Conservation (phyloP, 192 early-diverging fungal species). For the Backusella westeae region DNA sequence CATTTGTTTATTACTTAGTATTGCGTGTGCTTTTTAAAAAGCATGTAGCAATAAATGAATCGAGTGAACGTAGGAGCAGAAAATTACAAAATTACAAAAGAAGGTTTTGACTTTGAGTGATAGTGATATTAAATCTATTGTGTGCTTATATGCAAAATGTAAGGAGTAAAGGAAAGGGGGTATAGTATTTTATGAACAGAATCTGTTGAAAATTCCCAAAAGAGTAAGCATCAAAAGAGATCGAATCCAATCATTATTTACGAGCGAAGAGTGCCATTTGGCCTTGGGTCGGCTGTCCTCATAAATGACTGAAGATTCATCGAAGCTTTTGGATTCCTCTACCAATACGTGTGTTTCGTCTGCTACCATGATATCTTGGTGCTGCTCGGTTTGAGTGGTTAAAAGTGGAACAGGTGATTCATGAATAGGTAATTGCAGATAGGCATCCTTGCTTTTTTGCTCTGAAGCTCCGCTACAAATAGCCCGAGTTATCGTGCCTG, state of each 20-base stretch:
- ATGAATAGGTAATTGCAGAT: not conserved
- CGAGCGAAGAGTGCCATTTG: not conserved
- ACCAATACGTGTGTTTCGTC: not conserved
- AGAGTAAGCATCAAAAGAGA: not conserved
- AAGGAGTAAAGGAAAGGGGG: not conserved
- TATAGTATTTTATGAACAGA: conserved; percentile 2
- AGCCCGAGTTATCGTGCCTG: conserved; percentile 30
- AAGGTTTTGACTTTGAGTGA: not conserved
- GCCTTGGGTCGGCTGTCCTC: not conserved
- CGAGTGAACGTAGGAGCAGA: not conserved
- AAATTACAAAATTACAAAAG: not conserved
- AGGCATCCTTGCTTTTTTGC: not conserved
- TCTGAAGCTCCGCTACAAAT: conserved; percentile 19
- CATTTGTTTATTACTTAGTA: no score
- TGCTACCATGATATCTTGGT: not conserved
- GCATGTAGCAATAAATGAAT: no score
- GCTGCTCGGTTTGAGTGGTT: not conserved
- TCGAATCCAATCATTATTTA: conserved; percentile 10
- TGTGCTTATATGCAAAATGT: not conserved
- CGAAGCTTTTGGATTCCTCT: not conserved
- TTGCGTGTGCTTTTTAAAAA: no score
- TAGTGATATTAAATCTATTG: not conserved
- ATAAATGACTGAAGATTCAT: not conserved
- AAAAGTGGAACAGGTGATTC: conserved; percentile 16
- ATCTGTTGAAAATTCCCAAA: not conserved